These are phyloP conservation scores for Parasarocladium wereldwijsianum DNA, from an alignment of 2,329 filamentous ascomycete species.

Conservation along the genomic window DNA sequence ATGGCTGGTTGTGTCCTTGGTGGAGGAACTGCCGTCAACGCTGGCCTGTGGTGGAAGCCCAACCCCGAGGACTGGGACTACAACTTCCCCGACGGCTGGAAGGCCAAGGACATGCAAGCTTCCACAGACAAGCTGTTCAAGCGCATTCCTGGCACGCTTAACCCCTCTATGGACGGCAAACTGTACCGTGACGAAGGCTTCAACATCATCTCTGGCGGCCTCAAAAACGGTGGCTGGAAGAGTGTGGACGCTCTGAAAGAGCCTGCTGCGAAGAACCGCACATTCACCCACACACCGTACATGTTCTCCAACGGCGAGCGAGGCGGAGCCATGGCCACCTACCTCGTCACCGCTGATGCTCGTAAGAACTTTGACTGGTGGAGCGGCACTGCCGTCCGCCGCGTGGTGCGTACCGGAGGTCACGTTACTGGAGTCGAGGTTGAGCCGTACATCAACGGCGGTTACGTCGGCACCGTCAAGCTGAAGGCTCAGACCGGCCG, in stretches of 20 bases:
- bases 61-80: conserved; percentile 53
- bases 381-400: conserved; percentile 50
- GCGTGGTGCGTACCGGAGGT: conserved; percentile 48
- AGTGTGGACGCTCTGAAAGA: conserved; percentile 44
- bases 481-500: conserved; percentile 44
- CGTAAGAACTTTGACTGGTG: conserved; percentile 53
- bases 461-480: conserved; percentile 43
- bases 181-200: conserved; percentile 55
- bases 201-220: conserved; percentile 43
- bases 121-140: conserved; percentile 49
- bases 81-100: conserved; percentile 61
- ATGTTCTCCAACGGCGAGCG: conserved; percentile 54
- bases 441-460: conserved; percentile 34
- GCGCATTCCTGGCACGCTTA: conserved; percentile 55
- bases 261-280: conserved; percentile 49
- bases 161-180: conserved; percentile 50
- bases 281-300: conserved; percentile 48
- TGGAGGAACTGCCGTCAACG: conserved; percentile 52
- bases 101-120: conserved; percentile 42
- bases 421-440: conserved; percentile 54
- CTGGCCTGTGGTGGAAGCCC: conserved; percentile 55
- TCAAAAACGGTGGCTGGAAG: conserved; percentile 46
- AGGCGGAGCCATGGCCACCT: conserved; percentile 56
- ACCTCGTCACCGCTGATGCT: conserved; percentile 45
- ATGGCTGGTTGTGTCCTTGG: conserved; percentile 61